Conservation (phyloP, 2,329 filamentous ascomycete genomes). For the Diaporthe velutina region DNA sequence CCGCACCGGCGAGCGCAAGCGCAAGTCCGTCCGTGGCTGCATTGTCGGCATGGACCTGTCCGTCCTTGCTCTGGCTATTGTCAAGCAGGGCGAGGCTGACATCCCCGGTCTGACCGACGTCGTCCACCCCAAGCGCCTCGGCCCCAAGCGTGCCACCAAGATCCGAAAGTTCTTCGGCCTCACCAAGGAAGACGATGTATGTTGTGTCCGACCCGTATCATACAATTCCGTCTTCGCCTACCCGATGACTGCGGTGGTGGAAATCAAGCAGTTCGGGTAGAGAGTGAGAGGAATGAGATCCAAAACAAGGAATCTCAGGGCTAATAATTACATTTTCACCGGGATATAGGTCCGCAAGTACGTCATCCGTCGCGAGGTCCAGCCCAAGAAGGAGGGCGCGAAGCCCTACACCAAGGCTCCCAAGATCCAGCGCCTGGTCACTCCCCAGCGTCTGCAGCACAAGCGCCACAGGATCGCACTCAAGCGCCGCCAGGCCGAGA, state of each 20-base stretch:
- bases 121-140: slow-evolving; percentile 98
- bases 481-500: slow-evolving; percentile 97
- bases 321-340: slow-evolving; percentile 56
- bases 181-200: slow-evolving; percentile 99
- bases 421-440: slow-evolving; percentile 99
- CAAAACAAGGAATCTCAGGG: slow-evolving; percentile 41
- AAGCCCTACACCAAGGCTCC: slow-evolving; percentile 99
- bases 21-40: slow-evolving; percentile 99
- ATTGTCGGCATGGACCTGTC: slow-evolving; percentile 97
- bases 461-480: slow-evolving; percentile 98
- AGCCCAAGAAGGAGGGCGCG: slow-evolving; percentile 97
- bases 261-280: slow-evolving; percentile 63
- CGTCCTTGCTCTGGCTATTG: slow-evolving; percentile 92
- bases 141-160: slow-evolving; percentile 99
- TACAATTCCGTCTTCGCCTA: slow-evolving; percentile 78
- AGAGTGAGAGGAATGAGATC: slow-evolving; percentile 65
- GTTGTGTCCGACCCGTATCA: slow-evolving; percentile 65
- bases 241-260: slow-evolving; percentile 64
- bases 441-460: slow-evolving; percentile 99
- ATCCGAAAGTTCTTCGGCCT: slow-evolving; percentile 99
- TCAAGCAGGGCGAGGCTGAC: slow-evolving; percentile 97
- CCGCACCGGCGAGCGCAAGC: slow-evolving; percentile 98
- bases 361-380: slow-evolving; percentile 98
- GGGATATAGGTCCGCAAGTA: slow-evolving; percentile 91
- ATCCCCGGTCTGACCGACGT: slow-evolving; percentile 97